Conservation (phyloP, 345 rosid genomes). For the Populus nigra region DNA sequence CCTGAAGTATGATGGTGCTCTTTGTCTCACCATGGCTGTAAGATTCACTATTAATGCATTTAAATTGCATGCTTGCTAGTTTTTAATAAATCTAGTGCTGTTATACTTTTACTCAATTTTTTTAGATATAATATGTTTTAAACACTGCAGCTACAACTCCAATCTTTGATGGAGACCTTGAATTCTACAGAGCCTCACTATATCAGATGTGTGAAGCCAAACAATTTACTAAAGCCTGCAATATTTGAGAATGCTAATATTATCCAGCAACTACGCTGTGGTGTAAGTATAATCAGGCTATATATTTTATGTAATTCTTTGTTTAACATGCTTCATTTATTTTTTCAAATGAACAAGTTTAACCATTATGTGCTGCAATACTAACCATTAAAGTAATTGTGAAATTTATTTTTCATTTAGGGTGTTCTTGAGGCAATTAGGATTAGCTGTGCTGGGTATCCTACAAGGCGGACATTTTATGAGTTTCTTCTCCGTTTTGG, state of each 20-base stretch:
- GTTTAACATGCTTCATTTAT: conserved; percentile 6
- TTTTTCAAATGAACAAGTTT: not conserved
- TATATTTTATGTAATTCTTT: not conserved
- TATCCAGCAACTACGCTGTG: conserved; percentile 97
- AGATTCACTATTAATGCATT: not conserved
- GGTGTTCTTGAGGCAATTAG: conserved; percentile 99
- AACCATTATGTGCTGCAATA: not conserved
- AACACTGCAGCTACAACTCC: conserved; percentile 85
- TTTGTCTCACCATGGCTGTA: not conserved
- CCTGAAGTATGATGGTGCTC: not conserved
- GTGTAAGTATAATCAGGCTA: conserved; percentile 65
- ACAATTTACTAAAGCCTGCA: conserved; percentile 91
- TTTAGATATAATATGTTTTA: conserved; percentile 9
- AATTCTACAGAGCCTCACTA: conserved; percentile 97
- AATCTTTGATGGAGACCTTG: conserved; percentile 95
- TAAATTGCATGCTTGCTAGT: not conserved
- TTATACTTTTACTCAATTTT: not conserved
- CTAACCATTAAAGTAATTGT: conserved; percentile 7
- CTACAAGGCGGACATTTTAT: conserved; percentile 89
- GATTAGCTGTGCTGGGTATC: conserved; percentile 99
- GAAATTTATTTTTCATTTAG: conserved; percentile 32
- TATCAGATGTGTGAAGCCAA: conserved; percentile 99
- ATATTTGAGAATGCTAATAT: conserved; percentile 90
- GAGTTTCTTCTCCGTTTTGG: conserved; percentile 97
- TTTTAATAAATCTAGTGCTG: not conserved